Percentiles rank a stretch among this genome's conserved stretches.
Evolutionary conservation across 75 land plant species (phyloP).

Genomic region (Selaginella tamariscina): DNA sequence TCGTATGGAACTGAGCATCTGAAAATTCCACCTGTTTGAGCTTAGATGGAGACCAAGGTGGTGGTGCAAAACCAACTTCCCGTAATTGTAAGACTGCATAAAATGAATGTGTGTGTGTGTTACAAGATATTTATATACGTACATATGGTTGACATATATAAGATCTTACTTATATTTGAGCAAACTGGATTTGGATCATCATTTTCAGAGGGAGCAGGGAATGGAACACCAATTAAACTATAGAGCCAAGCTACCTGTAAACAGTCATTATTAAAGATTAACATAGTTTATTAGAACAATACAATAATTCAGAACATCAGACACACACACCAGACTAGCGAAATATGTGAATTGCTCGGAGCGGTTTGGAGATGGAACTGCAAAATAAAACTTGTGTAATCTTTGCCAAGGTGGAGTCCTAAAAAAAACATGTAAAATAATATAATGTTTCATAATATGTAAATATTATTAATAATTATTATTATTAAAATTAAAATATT

Average conservation of each 20-base stretch:
- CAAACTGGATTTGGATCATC: constrained; percentile 22
- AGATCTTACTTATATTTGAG: constrained; percentile 6
- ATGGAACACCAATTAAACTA: constrained; percentile 14
- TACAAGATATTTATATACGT: no score
- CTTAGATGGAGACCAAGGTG: constrained; percentile 24
- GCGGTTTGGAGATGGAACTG: constrained; percentile 16
- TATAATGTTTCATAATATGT: no score
- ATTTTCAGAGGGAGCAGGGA: constrained; percentile 13
- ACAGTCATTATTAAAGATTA: constrained; percentile 12
- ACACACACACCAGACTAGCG: constrained; percentile 15
- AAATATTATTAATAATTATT: no score
- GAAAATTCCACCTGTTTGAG: constrained; percentile 30
- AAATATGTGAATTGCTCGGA: constrained; percentile 26
- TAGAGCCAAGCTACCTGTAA: constrained; percentile 29
- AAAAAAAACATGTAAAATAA: constrained; percentile 11
- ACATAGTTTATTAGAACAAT: neutral
- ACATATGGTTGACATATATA: constrained; percentile 8
- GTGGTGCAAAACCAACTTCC: constrained; percentile 22
- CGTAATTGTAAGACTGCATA: constrained; percentile 19
- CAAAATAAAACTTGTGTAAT: constrained; percentile 30
- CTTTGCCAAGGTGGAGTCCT: constrained; percentile 26
- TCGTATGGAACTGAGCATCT: no score
- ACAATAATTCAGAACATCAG: constrained; percentile 1
- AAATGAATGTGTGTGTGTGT: no score
- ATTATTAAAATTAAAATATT: no score